Evolutionary conservation across 257 asterid species (phyloP).

Genomic region (Leptodermis oblonga): DNA sequence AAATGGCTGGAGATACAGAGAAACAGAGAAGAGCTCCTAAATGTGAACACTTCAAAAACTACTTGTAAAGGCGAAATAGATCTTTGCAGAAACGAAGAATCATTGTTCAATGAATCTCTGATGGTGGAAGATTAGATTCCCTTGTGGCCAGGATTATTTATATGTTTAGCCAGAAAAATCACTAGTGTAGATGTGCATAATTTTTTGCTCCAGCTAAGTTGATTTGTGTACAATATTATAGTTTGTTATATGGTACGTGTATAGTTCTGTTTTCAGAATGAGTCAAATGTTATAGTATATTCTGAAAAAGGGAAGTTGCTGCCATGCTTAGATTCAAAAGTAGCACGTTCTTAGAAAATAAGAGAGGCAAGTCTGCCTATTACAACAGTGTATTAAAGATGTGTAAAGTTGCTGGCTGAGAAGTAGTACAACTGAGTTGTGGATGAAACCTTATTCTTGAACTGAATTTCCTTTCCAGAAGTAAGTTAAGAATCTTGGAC

Average conservation of each 20-base stretch:
- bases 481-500: conserved; percentile 1
- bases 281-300: too few species aligned
- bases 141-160: background rate
- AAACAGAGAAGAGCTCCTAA: conserved; percentile 41
- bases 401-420: too few species aligned
- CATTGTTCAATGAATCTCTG: conserved; percentile 23
- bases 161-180: background rate
- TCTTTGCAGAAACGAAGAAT: conserved; percentile 22
- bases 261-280: too few species aligned
- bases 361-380: too few species aligned
- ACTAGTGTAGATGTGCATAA: background rate
- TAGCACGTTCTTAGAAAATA: too few species aligned
- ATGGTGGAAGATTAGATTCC: conserved; percentile 19
- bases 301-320: too few species aligned
- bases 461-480: background rate
- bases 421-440: background rate
- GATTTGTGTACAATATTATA: background rate
- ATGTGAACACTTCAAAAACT: background rate
- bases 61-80: conserved; percentile 30
- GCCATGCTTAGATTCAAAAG: too few species aligned
- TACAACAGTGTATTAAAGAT: too few species aligned
- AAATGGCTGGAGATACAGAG: conserved; percentile 43
- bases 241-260: too few species aligned
- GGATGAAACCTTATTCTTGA: background rate
- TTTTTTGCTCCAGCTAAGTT: background rate